phyloP scores from a whole-genome alignment of 2,329 filamentous ascomycete species.

The Knoxdaviesia proteae region DNA sequence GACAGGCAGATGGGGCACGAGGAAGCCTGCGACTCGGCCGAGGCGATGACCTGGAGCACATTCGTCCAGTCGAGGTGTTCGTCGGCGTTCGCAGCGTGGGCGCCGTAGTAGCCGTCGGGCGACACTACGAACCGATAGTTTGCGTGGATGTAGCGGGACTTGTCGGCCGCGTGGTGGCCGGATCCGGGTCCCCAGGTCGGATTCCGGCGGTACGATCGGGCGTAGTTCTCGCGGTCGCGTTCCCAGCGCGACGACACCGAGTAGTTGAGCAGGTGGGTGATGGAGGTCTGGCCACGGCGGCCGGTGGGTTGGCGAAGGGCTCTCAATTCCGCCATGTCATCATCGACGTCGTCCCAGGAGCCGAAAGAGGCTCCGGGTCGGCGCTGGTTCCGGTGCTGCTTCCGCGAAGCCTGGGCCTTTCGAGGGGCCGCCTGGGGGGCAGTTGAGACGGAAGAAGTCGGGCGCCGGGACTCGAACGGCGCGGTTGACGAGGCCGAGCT shows the following conservation, averaged over 20 bases:
- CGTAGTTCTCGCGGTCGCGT: constrained; percentile 30
- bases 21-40: constrained; percentile 66
- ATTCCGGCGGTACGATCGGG: constrained; percentile 43
- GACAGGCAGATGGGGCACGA: constrained; percentile 92
- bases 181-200: constrained; percentile 72
- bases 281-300: constrained; percentile 84
- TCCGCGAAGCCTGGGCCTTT: constrained; percentile 56
- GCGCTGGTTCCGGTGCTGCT: constrained; percentile 67
- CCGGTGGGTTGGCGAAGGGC: constrained; percentile 35
- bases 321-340: constrained; percentile 64
- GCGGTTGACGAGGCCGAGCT: constrained; percentile 11
- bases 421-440: constrained; percentile 29
- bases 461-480: constrained; percentile 28
- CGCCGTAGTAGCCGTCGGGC: constrained; percentile 57
- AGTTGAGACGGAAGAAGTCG: constrained; percentile 13
- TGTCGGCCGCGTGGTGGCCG: constrained; percentile 76
- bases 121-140: constrained; percentile 96
- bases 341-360: constrained; percentile 43
- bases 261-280: constrained; percentile 92
- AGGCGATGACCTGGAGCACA: constrained; percentile 80
- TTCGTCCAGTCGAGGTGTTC: constrained; percentile 77
- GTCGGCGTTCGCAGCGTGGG: constrained; percentile 71
- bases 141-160: constrained; percentile 76
- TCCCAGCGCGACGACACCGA: constrained; percentile 56
- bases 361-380: constrained; percentile 33